These are phyloP conservation scores for Begonia fuchsioides DNA, from an alignment of 306 rosid species.

Conservation along the genomic window DNA sequence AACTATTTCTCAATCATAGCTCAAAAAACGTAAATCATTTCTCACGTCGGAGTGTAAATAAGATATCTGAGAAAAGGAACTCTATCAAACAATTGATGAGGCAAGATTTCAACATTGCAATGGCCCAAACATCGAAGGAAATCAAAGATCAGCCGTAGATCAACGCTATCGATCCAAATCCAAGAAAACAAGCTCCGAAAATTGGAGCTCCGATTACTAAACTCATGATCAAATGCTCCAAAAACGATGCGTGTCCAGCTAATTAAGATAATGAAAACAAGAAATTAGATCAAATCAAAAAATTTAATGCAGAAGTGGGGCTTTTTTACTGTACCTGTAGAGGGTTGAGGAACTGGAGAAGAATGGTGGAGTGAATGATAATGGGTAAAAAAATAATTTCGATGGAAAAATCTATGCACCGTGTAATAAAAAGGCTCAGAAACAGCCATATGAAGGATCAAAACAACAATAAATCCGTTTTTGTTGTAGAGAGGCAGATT, in stretches of 20 bases:
- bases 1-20: no score
- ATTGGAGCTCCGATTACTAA: slow-evolving; percentile 55
- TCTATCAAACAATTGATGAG: slow-evolving; percentile 36
- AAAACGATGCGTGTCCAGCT: slow-evolving; percentile 65
- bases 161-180: slow-evolving; percentile 53
- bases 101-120: slow-evolving; percentile 57
- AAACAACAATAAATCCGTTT: slow-evolving; percentile 38
- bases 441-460: slow-evolving; percentile 54
- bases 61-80: slow-evolving; percentile 53
- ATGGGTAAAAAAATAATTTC: slow-evolving; percentile 26
- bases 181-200: slow-evolving; percentile 35
- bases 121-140: slow-evolving; percentile 71
- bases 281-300: background rate
- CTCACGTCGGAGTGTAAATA: slow-evolving; percentile 86
- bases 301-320: background rate
- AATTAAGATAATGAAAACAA: slow-evolving; percentile 11
- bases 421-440: slow-evolving; percentile 80
- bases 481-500: slow-evolving; percentile 52
- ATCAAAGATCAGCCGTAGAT: slow-evolving; percentile 46
- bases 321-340: slow-evolving; percentile 32
- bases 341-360: slow-evolving; percentile 44
- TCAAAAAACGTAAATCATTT: background rate
- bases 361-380: slow-evolving; percentile 88
- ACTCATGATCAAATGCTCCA: slow-evolving; percentile 54
- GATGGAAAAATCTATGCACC: slow-evolving; percentile 50